Base-by-base conservation (phyloP, 2,329 filamentous ascomycete species). In the Diaporthe sp. region DNA sequence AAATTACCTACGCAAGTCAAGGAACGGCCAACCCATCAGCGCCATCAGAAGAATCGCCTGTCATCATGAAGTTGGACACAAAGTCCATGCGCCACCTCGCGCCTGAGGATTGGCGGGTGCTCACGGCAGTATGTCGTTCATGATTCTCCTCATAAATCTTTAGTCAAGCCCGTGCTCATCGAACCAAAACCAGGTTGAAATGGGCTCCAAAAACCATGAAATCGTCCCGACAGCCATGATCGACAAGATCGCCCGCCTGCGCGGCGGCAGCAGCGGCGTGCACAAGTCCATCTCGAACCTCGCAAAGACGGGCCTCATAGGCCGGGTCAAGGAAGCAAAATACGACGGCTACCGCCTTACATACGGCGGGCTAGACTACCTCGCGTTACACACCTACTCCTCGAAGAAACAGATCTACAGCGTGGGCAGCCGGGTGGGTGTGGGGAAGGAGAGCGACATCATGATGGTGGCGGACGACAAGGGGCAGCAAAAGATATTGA, bases 371-470 rank as follows among this genome's bases (percentile, higher is more conserved):
- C 92, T 98, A 65, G 97, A 99, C 87, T 99, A 99, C 85, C 92
- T 99, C n/a, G 95, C 97, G 22, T 89, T 99, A 72, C 95, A 98
- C 85, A 92, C 95, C 0, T 93, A 98, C 83, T 93, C 96, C 75
- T 94, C 94, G 80, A 89, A 92, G 78, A 93, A 94, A 79, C 91
- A 90, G 74, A 90, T 98, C 55, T 98, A 98, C 89, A 97, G 94
- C 79, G 95, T 98, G 5, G 97, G 97, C 72, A 97, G 94, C 84
- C 94, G 97, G 81, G 95, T 99, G 78, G 97, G 97, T 65, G 96
- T 98, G 4, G 97, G 97, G 72, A 99, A 99, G 84, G 97, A 99
- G 86, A 98, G 95, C 79, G 97, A 99, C 82, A 98, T 99, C 82
- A 94, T 97, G 84, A 93, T 98, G 75, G 96, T 98, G 67, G 96